A percentile compares a stretch with the other conserved stretches of the same genome.
Conservation (phyloP, 352 stramenopile species). For the Phytophthora colocasiae region DNA sequence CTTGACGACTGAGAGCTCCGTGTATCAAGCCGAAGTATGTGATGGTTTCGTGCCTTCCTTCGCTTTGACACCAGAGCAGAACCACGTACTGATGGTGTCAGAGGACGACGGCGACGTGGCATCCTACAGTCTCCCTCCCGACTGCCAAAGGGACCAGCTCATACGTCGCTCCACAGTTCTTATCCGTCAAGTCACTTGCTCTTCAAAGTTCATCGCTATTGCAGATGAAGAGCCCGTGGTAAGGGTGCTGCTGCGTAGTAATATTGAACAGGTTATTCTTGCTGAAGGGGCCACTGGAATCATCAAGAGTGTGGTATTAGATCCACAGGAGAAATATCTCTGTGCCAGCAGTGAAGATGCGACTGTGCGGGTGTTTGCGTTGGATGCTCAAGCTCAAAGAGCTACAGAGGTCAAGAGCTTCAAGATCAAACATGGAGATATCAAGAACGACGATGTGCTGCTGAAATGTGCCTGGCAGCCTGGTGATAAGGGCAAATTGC, state of each 20-base stretch:
- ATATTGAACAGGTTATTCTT: constrained; percentile 68
- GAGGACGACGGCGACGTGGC: constrained; percentile 80
- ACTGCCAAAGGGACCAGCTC: constrained; percentile 57
- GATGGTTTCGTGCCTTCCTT: constrained; percentile 78
- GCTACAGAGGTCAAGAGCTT: constrained; percentile 59
- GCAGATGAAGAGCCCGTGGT: constrained; percentile 79
- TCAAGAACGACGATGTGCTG: constrained; percentile 70
- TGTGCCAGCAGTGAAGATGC: constrained; percentile 74
- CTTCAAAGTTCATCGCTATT: constrained; percentile 65
- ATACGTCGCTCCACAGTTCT: constrained; percentile 76
- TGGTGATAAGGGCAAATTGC: constrained; percentile 31
- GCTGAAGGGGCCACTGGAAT: constrained; percentile 67
- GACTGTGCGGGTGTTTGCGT: constrained; percentile 71
- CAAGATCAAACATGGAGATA: constrained; percentile 64
- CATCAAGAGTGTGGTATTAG: constrained; percentile 80
- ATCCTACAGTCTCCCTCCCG: constrained; percentile 69
- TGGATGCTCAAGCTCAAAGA: constrained; percentile 47
- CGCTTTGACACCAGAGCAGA: constrained; percentile 72
- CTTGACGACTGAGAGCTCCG: constrained; percentile 50
- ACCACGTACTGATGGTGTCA: constrained; percentile 66
- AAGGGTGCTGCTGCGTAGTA: constrained; percentile 63
- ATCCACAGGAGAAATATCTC: constrained; percentile 69
- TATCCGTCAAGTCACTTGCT: constrained; percentile 79
- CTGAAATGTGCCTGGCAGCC: constrained; percentile 75
- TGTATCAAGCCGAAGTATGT: constrained; percentile 58